Conservation (phyloP, 805 yeast species). For the Candida mattraensis region DNA sequence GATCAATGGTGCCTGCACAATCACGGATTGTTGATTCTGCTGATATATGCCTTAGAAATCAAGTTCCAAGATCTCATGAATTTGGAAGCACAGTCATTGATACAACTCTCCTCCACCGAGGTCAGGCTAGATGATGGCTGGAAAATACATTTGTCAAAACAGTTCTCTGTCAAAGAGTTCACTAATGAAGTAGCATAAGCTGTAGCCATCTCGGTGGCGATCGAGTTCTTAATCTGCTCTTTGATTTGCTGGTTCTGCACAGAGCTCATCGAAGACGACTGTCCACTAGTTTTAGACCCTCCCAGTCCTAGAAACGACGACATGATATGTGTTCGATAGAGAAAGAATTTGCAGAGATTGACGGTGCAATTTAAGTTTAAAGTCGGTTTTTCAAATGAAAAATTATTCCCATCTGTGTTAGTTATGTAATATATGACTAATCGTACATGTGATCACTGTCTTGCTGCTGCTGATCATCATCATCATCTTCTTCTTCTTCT, state of each 20-base stretch:
- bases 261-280: slow-evolving; percentile 11
- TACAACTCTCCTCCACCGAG: slow-evolving; percentile 61
- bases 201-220: slow-evolving; percentile 82
- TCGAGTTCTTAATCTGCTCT: slow-evolving; percentile 64
- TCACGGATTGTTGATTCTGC: slow-evolving; percentile 49
- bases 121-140: slow-evolving; percentile 55
- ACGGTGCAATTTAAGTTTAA: slow-evolving; percentile 2
- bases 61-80: slow-evolving; percentile 92
- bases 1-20: not conserved
- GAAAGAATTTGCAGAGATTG: not conserved
- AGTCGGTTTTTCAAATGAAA: slow-evolving; percentile 1
- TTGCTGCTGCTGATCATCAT: not conserved
- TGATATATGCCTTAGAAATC: slow-evolving; percentile 72
- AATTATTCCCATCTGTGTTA: slow-evolving; percentile 1
- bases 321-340: too few relatives aligned
- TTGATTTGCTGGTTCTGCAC: slow-evolving; percentile 47
- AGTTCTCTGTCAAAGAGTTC: slow-evolving; percentile 79
- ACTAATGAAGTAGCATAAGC: slow-evolving; percentile 89
- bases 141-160: slow-evolving; percentile 75
- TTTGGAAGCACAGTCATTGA: slow-evolving; percentile 77
- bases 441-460: too few relatives aligned
- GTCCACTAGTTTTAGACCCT: slow-evolving; percentile 17
- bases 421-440: not conserved
- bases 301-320: slow-evolving; percentile 35
- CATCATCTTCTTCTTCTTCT: too few relatives aligned